Evolutionary conservation across 495 filamentous ascomycete species (phyloP), one percentile per base, ranked within the genome.

Genomic region (Hypomontagnella submonticulosa): DNA sequence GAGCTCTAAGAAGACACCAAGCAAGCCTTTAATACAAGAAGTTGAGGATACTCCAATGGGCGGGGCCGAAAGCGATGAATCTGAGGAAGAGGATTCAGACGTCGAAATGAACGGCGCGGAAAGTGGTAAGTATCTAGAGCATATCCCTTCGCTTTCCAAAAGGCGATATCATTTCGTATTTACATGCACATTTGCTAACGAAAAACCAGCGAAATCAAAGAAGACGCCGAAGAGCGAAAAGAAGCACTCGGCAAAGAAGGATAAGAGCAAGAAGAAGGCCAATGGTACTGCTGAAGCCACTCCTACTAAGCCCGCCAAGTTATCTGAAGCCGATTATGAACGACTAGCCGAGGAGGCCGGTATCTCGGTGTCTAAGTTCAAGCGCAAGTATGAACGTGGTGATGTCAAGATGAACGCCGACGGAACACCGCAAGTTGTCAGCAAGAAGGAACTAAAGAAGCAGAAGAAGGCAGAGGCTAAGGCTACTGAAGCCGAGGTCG

Each of bases 371-470:
- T 83, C 81, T 73, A 85, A 88, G 68, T 91, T 90, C 77, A 84
- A 88, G 80, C 83, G 87, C 61, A 90, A 90, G 83, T 81, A 87
- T 18, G 86, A 88, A 69, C 83, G 87, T 15, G 89, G 89, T 12
- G 84, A 90, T 71, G 87, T 91, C 58, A 76, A 80, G 63, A 82
- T 90, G 60, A 78, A 80, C 55, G 72, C 75, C 6, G 81, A 84
- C 42, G 88, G 88, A 34, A 87, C 79, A 54, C 87, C 88, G 7
- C 76, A 82, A 52, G 73, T 87, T n/a, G 58, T 87, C 60, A 88
- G 84, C 76, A 90, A 91, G 81, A 92, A 92, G 78, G 88, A 89
- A 53, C 73, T 89, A 60, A 92, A 92, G 84, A 90, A 89, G 80
- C 80, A 84, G 61, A 88, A 86, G 83, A 89, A 89, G 77, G 81